These are phyloP conservation scores for Petunia hybrid DNA, from an alignment of 305 asterid genomes.

Conservation along the genomic window DNA sequence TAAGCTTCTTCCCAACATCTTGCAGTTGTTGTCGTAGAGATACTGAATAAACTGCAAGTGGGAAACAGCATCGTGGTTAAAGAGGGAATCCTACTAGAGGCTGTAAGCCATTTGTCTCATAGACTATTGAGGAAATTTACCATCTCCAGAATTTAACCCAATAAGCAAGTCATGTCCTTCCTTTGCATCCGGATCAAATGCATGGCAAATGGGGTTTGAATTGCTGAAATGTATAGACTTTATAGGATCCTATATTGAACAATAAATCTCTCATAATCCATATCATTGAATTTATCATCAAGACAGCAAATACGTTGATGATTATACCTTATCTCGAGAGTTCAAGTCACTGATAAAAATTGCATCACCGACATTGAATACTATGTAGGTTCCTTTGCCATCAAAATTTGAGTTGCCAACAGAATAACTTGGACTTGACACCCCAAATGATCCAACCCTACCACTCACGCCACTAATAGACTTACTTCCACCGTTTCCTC, in stretches of 20 bases:
- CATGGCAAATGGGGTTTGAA: slow-evolving; percentile 96
- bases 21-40: slow-evolving; percentile 94
- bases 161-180: slow-evolving; percentile 99
- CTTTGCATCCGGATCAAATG: slow-evolving; percentile 95
- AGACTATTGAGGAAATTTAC: slow-evolving; percentile 47
- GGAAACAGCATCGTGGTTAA: slow-evolving; percentile 36
- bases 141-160: slow-evolving; percentile 95
- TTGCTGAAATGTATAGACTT: slow-evolving; percentile 93
- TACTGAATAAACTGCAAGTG: slow-evolving; percentile 80
- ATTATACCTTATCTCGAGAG: slow-evolving; percentile 94
- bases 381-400: slow-evolving; percentile 96
- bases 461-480: slow-evolving; percentile 60
- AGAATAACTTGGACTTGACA: slow-evolving; percentile 70
- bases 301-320: slow-evolving; percentile 36
- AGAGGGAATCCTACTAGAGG: slow-evolving; percentile 27
- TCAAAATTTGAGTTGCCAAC: slow-evolving; percentile 78
- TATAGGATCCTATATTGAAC: slow-evolving; percentile 83
- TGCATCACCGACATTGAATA: slow-evolving; percentile 97
- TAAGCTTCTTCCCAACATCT: slow-evolving; percentile 98
- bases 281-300: slow-evolving; percentile 33
- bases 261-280: slow-evolving; percentile 53
- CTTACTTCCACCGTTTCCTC: slow-evolving; percentile 94
- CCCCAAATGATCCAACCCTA: slow-evolving; percentile 83
- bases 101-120: neutral
- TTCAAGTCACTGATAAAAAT: slow-evolving; percentile 88